Percentiles rank a stretch among this genome's conserved stretches.
Conservation (phyloP, 1,284 basidiomycete genomes). For the Ustilago esculenta region DNA sequence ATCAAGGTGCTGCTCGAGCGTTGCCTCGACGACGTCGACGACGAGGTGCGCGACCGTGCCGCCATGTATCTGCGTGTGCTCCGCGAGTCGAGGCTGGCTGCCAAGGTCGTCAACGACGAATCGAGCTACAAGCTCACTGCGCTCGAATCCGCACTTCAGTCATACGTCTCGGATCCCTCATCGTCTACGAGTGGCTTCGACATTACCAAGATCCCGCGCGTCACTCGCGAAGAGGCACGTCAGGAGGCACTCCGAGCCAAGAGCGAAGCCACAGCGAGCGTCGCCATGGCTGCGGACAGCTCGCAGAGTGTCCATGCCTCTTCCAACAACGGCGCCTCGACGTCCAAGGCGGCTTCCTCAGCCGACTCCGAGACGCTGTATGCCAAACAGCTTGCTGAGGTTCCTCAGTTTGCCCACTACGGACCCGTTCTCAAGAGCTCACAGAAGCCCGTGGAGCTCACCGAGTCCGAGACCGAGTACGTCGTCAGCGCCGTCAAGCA, state of each 20-base stretch:
- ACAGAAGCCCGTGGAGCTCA: conserved; percentile 81
- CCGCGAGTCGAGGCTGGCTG: conserved; percentile 80
- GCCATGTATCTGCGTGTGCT: conserved; percentile 84
- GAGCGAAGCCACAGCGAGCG: conserved; percentile 58
- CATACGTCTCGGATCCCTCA: conserved; percentile 56
- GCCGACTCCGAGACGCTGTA: conserved; percentile 72
- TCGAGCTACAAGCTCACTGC: conserved; percentile 59
- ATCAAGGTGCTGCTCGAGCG: conserved; percentile 77
- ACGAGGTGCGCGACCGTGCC: conserved; percentile 97
- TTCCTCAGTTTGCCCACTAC: conserved; percentile 86
- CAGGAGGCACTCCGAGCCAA: conserved; percentile 62
- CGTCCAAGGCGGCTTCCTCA: conserved; percentile 29
- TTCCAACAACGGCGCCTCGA: conserved; percentile 44
- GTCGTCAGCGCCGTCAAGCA: conserved; percentile 97
- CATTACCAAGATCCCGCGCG: conserved; percentile 53
- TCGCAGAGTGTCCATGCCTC: conserved; percentile 44
- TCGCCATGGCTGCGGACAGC: conserved; percentile 62
- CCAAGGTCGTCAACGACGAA: conserved; percentile 91
- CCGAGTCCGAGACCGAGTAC: conserved; percentile 97
- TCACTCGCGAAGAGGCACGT: conserved; percentile 57
- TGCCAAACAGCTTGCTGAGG: conserved; percentile 81
- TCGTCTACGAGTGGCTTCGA: conserved; percentile 56
- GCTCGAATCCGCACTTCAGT: conserved; percentile 56
- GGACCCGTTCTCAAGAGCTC: conserved; percentile 89
- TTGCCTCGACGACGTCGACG: conserved; percentile 97